Percentiles rank a stretch among this genome's conserved stretches.
These are phyloP conservation scores for Besnoitia besnoiti DNA, from an alignment of 169 alveolate genomes.

Conservation along the genomic window DNA sequence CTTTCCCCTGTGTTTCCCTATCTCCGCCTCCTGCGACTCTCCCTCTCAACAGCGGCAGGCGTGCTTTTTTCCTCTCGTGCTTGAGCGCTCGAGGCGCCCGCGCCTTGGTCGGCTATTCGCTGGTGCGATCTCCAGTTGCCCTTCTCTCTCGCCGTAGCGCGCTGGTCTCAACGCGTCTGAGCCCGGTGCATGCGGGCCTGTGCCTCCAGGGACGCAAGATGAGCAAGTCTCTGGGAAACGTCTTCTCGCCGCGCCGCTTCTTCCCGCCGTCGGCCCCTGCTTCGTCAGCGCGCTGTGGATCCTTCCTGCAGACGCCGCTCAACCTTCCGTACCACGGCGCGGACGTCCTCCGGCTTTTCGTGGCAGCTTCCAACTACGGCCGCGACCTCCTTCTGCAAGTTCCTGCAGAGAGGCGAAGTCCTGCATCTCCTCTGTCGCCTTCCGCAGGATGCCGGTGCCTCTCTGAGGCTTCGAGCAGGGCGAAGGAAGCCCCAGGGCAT, in stretches of 20 bases:
- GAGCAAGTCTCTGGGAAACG: constrained; percentile 94
- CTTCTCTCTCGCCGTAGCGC: too few relatives aligned
- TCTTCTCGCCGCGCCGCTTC: constrained; percentile 79
- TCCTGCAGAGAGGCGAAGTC: neutral
- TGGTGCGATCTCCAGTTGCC: too few relatives aligned
- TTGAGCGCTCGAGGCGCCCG: too few relatives aligned
- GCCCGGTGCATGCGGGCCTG: neutral
- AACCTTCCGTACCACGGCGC: constrained; percentile 54
- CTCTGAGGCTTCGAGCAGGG: too few relatives aligned
- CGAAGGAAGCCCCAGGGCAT: neutral
- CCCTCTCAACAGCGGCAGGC: neutral
- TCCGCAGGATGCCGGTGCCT: too few relatives aligned
- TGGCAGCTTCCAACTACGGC: constrained; percentile 46
- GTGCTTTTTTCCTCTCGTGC: neutral
- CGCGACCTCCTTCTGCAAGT: constrained; percentile 21
- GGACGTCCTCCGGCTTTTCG: constrained; percentile 65
- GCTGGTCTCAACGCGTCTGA: too few relatives aligned
- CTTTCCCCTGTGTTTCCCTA: neutral
- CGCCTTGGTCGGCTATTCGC: too few relatives aligned
- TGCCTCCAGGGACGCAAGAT: constrained; percentile 89
- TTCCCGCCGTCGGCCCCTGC: too few relatives aligned
- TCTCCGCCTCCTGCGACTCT: neutral
- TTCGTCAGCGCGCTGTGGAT: too few relatives aligned
- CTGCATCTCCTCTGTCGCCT: neutral
- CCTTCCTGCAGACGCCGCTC: neutral